Base-by-base conservation (phyloP, 140 eudicot species). In the Artemisia princeps region DNA sequence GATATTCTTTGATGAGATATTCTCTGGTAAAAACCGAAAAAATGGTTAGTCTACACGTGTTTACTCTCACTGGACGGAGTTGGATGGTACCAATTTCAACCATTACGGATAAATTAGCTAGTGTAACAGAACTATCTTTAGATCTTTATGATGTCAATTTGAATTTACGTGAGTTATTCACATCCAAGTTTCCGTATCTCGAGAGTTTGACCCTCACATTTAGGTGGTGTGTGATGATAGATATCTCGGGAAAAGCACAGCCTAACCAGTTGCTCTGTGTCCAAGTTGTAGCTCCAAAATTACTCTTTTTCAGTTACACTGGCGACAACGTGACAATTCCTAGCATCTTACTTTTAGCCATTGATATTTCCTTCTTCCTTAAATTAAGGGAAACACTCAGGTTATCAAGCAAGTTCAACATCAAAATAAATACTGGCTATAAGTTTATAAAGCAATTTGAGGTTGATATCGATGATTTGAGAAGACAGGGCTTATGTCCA, bases 331-430 rank as follows among this genome's bases (percentile, higher is more conserved):
- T 33, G 42, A 48, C 54, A 48, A 48, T 48, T 48, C 54, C 54
- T 48, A 48, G 5, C 11, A 11, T 48, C 54, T 11, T 10, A 48
- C 11, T 10, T 48, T 5, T 5, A 7, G 15, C 54, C 5, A 4
- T 46, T 46, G 52, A 46, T 46, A 10, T 8, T 11, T 48, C 54
- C 13, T 48, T 48, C 54, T 48, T 48, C 15, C 54, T 2, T 48
- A 48, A 9, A 13, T 8, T 46, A 13, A 46, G 52, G 52, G 52
- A 46, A 48, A n/a, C 15, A 48, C 54, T 48, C 6, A n/a, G 10
- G n/a, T 48, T 48, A 48, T 48, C 54, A 48, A 48, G n/a, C 54
- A 48, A 48, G 54, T 48, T 48, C 15, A n/a, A 48, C 54, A n/a
- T 48, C 15, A 48, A 48, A 48, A 48, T 48, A 48, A 10, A 5